Conservation (phyloP, 1,284 basidiomycete genomes). For the Anthracocystis panici-leucophaei region DNA sequence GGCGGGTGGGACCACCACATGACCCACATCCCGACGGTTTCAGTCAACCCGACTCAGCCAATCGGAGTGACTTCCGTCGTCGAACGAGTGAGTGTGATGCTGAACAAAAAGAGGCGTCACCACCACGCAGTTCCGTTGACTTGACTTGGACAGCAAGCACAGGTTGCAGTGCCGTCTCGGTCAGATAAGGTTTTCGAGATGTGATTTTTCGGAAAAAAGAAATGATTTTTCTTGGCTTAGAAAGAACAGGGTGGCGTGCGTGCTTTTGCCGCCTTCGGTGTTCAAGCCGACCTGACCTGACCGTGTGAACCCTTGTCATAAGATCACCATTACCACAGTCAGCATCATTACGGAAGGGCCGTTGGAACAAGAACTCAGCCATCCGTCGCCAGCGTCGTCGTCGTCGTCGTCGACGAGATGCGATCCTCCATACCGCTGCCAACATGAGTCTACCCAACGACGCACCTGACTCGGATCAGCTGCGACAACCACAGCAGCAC, state of each 20-base stretch:
- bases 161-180: neutral
- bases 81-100: neutral
- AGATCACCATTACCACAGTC: conserved; percentile 4
- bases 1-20: neutral
- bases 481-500: neutral
- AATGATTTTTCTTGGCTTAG: neutral
- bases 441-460: conserved; percentile 9
- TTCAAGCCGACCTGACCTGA: neutral
- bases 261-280: neutral
- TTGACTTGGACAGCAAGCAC: neutral
- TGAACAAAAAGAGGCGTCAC: too few relatives aligned
- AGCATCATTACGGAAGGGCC: conserved; percentile 5
- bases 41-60: neutral
- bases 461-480: neutral
- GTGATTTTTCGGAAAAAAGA: neutral
- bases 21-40: neutral
- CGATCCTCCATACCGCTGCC: conserved; percentile 2
- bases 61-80: neutral
- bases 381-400: conserved; percentile 6
- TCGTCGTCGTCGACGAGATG: neutral
- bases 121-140: conserved; percentile 2
- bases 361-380: neutral
- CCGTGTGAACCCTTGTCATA: neutral
- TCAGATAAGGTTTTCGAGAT: conserved; percentile 4
- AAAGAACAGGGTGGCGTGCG: conserved; percentile 1